Conservation (phyloP, 1,139 yeast species). For the Yamadazyma friedrichii region DNA sequence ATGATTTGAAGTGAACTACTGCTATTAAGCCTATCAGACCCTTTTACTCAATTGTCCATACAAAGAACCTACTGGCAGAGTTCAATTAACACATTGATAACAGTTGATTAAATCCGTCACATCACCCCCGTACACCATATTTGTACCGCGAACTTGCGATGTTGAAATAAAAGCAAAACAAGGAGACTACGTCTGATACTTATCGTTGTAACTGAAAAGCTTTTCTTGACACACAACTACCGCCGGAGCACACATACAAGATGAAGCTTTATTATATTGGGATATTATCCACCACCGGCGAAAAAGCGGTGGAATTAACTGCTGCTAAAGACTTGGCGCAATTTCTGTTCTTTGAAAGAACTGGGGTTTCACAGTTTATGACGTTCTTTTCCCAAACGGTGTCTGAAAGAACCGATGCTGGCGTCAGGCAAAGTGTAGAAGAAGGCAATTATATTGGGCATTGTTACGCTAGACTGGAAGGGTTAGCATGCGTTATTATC, state of each 20-base stretch:
- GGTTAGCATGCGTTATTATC: conserved; percentile 88
- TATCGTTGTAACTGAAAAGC: neutral
- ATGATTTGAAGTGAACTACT: too few relatives aligned
- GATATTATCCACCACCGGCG: conserved; percentile 62
- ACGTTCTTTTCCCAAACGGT: conserved; percentile 91
- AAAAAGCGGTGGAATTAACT: conserved; percentile 72
- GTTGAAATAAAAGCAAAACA: neutral
- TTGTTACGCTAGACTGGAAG: conserved; percentile 86
- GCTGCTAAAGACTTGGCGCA: conserved; percentile 80
- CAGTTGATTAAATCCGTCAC: too few relatives aligned
- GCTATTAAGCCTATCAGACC: too few relatives aligned
- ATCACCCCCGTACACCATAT: neutral
- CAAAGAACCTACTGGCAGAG: too few relatives aligned
- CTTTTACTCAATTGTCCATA: too few relatives aligned
- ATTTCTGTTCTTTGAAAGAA: conserved; percentile 85
- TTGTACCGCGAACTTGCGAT: neutral
- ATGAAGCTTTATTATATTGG: conserved; percentile 95
- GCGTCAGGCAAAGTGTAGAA: conserved; percentile 93
- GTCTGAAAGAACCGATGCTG: conserved; percentile 80
- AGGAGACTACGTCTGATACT: too few relatives aligned
- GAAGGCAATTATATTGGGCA: conserved; percentile 92
- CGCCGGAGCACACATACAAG: neutral
- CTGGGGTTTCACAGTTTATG: conserved; percentile 84
- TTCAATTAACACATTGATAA: too few relatives aligned
- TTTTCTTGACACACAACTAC: neutral